Base-by-base conservation (phyloP, 345 rosid genomes). In the Lepidium didymum region DNA sequence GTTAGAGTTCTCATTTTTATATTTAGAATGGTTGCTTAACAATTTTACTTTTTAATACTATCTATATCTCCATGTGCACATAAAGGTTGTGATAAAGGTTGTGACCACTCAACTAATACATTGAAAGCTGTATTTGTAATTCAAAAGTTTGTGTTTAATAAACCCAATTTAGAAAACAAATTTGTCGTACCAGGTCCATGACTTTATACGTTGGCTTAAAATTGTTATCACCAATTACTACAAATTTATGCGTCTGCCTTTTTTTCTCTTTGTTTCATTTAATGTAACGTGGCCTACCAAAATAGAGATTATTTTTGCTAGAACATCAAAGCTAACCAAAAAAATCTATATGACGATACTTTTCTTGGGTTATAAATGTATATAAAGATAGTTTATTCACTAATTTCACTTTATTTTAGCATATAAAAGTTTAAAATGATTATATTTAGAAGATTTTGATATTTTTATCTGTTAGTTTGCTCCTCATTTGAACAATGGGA, bases 161-260 rank as follows among this genome's bases (percentile, higher is more conserved):
- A 27, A 56, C 37, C 38, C 16, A 46, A 36, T 16, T 12, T 16
- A 42, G 46, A 23, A 52, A 42, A 62, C 41, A 53, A 43, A 62
- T 14, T 43, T 54, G 47, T 18, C 56, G n/a, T 47, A 64, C 45
- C 69, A 63, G 40, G 64, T 72, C 56, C 51, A 72, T 45, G 64
- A 50, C 46, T 73, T 73, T 18, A 64, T 56, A 49, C 21, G 67
- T 73, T 66, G 76, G 77, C 71, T 73, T 73, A 40, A 64, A 49
- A 38, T 8, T 65, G 71, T 40, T 29, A 64, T 40, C 66, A 36
- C 56, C 64, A 64, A 73, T 73, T 73, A 73, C 57, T 65, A 33
- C 66, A 65, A 56, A 8, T 14, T 72, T 56, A 64, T 58, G 44
- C 70, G 70, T 64, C 11, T 49, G 59, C 47, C 76, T 46, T 13